These are phyloP conservation scores for Epichloe hybrida DNA, from an alignment of 2,329 filamentous ascomycete species.

Conservation along the genomic window DNA sequence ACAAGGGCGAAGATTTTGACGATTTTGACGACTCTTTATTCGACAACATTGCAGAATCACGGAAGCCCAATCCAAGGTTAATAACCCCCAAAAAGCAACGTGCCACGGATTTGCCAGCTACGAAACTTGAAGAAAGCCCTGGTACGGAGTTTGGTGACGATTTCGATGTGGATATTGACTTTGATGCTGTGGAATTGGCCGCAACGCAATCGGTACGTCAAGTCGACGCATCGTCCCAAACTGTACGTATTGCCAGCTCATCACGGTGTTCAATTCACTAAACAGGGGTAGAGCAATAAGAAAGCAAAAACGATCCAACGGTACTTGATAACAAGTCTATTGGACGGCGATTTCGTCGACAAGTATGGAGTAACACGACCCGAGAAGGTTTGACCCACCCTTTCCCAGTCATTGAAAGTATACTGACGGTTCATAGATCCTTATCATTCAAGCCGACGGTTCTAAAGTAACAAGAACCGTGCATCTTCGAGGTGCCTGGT, in stretches of 20 bases:
- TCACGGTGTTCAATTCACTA: conserved; percentile 36
- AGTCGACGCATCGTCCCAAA: conserved; percentile 13
- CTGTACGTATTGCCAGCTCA: conserved; percentile 18
- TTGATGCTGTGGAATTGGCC: conserved; percentile 60
- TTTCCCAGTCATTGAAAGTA: not conserved
- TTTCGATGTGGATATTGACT: conserved; percentile 62
- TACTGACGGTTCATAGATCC: conserved; percentile 38
- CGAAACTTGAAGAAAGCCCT: conserved; percentile 7
- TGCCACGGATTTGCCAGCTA: conserved; percentile 1
- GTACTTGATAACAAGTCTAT: conserved; percentile 65
- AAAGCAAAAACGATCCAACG: conserved; percentile 70
- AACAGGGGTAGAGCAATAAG: conserved; percentile 50
- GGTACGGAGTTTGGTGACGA: conserved; percentile 24
- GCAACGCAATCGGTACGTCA: conserved; percentile 51
- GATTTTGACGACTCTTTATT: conserved; percentile 52
- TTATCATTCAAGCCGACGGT: conserved; percentile 70
- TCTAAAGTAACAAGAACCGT: conserved; percentile 54
- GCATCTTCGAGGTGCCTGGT: conserved; percentile 74
- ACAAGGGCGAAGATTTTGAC: conserved; percentile 41
- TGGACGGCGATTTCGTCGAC: conserved; percentile 55
- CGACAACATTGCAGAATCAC: conserved; percentile 24
- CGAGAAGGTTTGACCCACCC: conserved; percentile 52
- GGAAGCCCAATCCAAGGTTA: not conserved
- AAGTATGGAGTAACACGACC: conserved; percentile 42
- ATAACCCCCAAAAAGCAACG: conserved; percentile 5